These are phyloP conservation scores for Colletotrichum tanaceti DNA, from an alignment of 2,329 filamentous ascomycete genomes.

Conservation along the genomic window DNA sequence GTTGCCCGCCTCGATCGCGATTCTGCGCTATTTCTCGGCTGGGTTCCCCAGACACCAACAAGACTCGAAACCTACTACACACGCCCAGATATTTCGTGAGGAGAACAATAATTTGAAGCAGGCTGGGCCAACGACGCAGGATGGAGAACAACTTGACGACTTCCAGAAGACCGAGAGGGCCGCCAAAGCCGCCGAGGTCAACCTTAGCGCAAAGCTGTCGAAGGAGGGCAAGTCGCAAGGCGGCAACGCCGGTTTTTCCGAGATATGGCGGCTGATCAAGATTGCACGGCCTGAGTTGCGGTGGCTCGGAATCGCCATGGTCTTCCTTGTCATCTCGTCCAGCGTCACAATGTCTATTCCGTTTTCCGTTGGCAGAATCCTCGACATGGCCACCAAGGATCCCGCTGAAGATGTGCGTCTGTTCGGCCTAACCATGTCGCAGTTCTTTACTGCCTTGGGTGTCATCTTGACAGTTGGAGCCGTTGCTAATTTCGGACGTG, in stretches of 20 bases:
- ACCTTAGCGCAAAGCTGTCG: constrained; percentile 86
- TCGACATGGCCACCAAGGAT: constrained; percentile 88
- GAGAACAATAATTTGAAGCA: constrained; percentile 44
- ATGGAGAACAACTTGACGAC: constrained; percentile 53
- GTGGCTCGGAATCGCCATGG: constrained; percentile 82
- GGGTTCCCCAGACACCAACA: constrained; percentile 42
- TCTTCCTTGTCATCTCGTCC: constrained; percentile 89
- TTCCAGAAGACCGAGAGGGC: constrained; percentile 84
- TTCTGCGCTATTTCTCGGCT: constrained; percentile 49
- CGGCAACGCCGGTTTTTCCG: constrained; percentile 71
- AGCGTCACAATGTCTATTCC: constrained; percentile 95
- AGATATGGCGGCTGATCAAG: constrained; percentile 88
- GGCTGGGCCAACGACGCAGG: constrained; percentile 49
- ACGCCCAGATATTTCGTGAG: not conserved
- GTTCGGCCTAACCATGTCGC: constrained; percentile 84
- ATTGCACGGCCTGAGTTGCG: constrained; percentile 88
- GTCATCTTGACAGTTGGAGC: constrained; percentile 84
- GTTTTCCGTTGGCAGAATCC: constrained; percentile 94
- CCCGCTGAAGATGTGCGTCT: constrained; percentile 74
- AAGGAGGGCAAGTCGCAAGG: constrained; percentile 76
- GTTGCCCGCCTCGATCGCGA: constrained; percentile 8
- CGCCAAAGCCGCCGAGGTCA: constrained; percentile 86
- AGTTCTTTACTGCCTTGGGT: constrained; percentile 88
- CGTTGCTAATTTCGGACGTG: constrained; percentile 90
- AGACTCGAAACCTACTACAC: constrained; percentile 33